A percentile compares a stretch with the other conserved stretches of the same genome.
Evolutionary conservation across 305 asterid genomes (phyloP).

Genomic region (Plantago lanceolata): DNA sequence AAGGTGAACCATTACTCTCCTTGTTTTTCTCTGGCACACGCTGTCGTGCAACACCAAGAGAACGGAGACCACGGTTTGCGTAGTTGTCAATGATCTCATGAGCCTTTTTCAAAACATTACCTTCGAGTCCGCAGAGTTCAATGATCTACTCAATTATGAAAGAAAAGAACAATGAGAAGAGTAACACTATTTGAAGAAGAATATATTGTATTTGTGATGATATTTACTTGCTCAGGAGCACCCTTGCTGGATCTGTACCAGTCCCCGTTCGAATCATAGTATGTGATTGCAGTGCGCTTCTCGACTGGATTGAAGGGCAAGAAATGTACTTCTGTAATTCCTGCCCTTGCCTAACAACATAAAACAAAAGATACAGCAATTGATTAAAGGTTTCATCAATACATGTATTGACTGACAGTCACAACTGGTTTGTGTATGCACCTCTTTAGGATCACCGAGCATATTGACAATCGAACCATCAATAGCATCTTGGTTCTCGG

Average conservation of each 20-base stretch:
- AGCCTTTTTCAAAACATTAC: conserved; percentile 51
- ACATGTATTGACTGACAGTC: not conserved
- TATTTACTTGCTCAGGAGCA: conserved; percentile 60
- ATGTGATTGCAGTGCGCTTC: conserved; percentile 60
- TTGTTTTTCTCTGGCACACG: conserved; percentile 52
- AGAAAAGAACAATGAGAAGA: conserved; percentile 1
- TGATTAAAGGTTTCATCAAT: not conserved
- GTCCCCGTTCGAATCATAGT: conserved; percentile 37
- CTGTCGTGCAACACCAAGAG: conserved; percentile 74
- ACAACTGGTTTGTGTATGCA: not conserved
- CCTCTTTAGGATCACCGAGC: conserved; percentile 56
- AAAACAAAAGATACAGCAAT: not conserved
- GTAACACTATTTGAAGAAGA: not conserved
- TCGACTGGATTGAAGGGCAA: conserved; percentile 61
- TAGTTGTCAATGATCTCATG: conserved; percentile 62
- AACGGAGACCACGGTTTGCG: conserved; percentile 93
- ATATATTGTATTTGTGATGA: not conserved
- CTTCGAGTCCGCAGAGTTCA: conserved; percentile 70
- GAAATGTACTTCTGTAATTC: conserved; percentile 56
- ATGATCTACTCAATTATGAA: conserved; percentile 42
- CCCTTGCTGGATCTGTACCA: conserved; percentile 64
- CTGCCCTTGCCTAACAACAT: conserved; percentile 39
- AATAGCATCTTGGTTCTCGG: conserved; percentile 67
- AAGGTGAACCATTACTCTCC: conserved; percentile 60
- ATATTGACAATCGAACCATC: conserved; percentile 59